Evolutionary conservation across 208 protist genomes (phyloP).

Genomic region (Angomonas deanei): DNA sequence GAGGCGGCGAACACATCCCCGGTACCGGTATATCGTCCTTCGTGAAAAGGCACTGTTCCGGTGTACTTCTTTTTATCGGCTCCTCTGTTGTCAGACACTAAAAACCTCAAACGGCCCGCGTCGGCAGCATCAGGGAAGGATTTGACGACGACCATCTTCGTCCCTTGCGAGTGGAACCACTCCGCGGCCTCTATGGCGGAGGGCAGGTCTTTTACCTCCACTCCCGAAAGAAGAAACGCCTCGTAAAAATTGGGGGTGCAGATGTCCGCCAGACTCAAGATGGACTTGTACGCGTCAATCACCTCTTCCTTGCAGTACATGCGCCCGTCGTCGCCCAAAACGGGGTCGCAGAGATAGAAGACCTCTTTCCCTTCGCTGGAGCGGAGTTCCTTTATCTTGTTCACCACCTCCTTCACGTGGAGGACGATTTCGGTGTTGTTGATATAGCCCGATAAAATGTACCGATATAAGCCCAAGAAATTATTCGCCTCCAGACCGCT

Average conservation of each 20-base stretch:
- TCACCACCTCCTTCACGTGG: constrained; percentile 31
- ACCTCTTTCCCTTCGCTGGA: constrained; percentile 12
- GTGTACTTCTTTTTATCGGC: constrained; percentile 32
- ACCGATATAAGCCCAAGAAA: constrained; percentile 76
- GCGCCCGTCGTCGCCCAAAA: constrained; percentile 91
- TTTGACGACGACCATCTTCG: constrained; percentile 78
- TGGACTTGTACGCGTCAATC: constrained; percentile 81
- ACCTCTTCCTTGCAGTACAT: constrained; percentile 93
- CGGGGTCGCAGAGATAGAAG: constrained; percentile 92
- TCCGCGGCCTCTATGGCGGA: constrained; percentile 57
- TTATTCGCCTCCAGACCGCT: constrained; percentile 82
- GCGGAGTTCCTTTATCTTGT: constrained; percentile 21
- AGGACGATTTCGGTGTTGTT: constrained; percentile 73
- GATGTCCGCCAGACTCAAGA: constrained; percentile 73
- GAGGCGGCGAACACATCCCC: constrained; percentile 80
- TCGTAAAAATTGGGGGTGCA: constrained; percentile 94
- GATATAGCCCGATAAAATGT: constrained; percentile 93
- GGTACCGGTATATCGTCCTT: constrained; percentile 83
- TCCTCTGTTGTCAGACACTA: constrained; percentile 24
- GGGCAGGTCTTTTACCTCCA: constrained; percentile 53
- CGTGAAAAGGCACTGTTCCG: constrained; percentile 60
- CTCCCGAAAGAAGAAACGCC: constrained; percentile 66
- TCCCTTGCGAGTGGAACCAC: constrained; percentile 78
- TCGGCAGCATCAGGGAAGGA: constrained; percentile 51
- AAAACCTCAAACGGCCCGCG: constrained; percentile 29